A percentile compares a stretch with the other conserved stretches of the same genome.
Conservation (phyloP, 78 protist genomes). For the Cavenderia fasciculata region DNA sequence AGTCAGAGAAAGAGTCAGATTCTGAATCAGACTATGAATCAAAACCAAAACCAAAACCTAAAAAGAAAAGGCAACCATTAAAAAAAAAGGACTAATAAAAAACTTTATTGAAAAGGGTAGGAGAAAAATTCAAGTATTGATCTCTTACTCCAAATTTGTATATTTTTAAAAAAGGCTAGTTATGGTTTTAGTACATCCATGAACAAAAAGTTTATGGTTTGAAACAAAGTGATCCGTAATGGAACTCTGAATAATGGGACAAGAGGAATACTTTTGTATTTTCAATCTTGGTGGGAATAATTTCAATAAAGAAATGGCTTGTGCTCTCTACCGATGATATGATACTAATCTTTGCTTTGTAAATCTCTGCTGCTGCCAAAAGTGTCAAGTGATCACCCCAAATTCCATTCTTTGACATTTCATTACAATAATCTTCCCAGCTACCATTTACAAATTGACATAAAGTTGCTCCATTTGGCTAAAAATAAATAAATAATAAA, state of each 20-base stretch:
- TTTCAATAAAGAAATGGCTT: slow-evolving; percentile 61
- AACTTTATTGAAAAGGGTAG: no score
- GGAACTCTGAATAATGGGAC: slow-evolving; percentile 80
- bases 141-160: no score
- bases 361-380: slow-evolving; percentile 69
- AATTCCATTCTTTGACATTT: slow-evolving; percentile 62
- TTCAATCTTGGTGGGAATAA: slow-evolving; percentile 67
- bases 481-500: background rate
- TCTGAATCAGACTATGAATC: no score
- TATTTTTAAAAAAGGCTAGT: no score
- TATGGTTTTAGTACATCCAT: no score
- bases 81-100: no score
- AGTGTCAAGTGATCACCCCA: slow-evolving; percentile 81
- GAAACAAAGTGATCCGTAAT: slow-evolving; percentile 70
- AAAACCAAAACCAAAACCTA: no score
- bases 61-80: no score
- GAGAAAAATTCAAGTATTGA: no score
- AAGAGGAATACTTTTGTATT: slow-evolving; percentile 53
- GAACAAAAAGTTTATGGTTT: background rate
- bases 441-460: slow-evolving; percentile 56
- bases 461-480: slow-evolving; percentile 69
- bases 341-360: slow-evolving; percentile 43
- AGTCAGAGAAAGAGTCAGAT: no score
- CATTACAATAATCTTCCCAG: slow-evolving; percentile 80
- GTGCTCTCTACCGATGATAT: slow-evolving; percentile 61